A percentile compares a stretch with the other conserved stretches of the same genome.
Evolutionary conservation across 2,329 filamentous ascomycete genomes (phyloP).

Genomic region (Fusarium sp.): DNA sequence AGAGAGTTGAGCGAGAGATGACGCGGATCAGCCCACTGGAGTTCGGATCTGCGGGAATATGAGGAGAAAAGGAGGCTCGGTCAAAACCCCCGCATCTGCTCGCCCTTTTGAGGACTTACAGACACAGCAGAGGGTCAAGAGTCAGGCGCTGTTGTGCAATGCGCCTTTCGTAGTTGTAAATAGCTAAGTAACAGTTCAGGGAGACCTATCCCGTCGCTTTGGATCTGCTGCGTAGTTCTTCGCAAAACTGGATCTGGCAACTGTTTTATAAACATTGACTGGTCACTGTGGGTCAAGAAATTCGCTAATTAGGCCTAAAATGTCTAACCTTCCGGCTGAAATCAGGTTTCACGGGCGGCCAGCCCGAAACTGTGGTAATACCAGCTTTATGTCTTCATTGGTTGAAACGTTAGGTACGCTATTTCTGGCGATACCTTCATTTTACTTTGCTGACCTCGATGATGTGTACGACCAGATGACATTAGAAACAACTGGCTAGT

Average conservation of each 20-base stretch:
- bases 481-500: not conserved
- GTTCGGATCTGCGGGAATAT: not conserved
- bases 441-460: not conserved
- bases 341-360: not conserved
- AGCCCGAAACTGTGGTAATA: not conserved
- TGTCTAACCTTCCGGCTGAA: not conserved
- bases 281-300: not conserved
- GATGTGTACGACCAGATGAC: not conserved
- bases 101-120: not conserved
- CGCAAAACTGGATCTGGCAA: not conserved
- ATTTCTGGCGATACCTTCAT: not conserved
- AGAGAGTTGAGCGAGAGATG: not conserved
- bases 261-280: not conserved
- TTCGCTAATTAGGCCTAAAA: not conserved
- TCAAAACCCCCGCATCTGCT: not conserved
- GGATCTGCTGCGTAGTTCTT: not conserved
- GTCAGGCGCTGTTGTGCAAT: not conserved
- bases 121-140: not conserved
- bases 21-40: not conserved
- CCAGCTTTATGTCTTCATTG: not conserved
- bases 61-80: not conserved
- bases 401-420: not conserved
- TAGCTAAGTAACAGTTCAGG: not conserved
- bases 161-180: not conserved
- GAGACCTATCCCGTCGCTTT: not conserved